These are phyloP conservation scores for Alisma plantagoaquatica DNA, from an alignment of 106 monocot species.

Conservation along the genomic window DNA sequence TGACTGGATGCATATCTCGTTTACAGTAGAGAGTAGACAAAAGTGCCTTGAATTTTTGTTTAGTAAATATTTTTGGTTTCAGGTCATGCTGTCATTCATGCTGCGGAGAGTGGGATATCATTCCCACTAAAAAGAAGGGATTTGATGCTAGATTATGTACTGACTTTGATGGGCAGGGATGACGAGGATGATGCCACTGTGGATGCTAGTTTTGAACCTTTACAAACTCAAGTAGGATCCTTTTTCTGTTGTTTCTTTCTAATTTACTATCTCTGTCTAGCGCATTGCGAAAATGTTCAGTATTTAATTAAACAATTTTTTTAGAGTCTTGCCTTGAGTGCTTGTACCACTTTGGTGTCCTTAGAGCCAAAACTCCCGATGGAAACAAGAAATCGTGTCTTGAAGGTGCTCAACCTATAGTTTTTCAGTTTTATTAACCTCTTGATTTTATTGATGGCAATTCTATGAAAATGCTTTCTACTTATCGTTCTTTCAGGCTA, in stretches of 20 bases:
- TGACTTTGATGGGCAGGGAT: constrained; percentile 95
- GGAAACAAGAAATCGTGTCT: constrained; percentile 87
- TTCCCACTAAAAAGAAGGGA: constrained; percentile 92
- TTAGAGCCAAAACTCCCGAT: constrained; percentile 81
- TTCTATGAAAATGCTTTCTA: not conserved
- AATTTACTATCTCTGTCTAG: too few relatives aligned
- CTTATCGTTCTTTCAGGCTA: constrained; percentile 46
- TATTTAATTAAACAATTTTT: too few relatives aligned
- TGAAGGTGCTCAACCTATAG: constrained; percentile 51
- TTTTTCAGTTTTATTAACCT: not conserved
- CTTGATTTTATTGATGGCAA: not conserved
- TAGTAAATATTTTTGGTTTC: too few relatives aligned
- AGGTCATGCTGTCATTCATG: constrained; percentile 91
- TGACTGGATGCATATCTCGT: too few relatives aligned
- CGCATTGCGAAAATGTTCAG: too few relatives aligned
- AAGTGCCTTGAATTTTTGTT: too few relatives aligned
- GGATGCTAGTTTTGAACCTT: constrained; percentile 69
- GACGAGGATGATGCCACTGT: constrained; percentile 40
- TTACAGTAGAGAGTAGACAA: too few relatives aligned
- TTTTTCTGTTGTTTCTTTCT: too few relatives aligned
- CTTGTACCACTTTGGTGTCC: constrained; percentile 90
- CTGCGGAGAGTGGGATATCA: constrained; percentile 80
- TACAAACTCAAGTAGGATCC: constrained; percentile 68
- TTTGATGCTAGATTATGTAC: constrained; percentile 79
- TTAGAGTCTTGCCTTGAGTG: constrained; percentile 88